Conservation (phyloP, 73 alveolate species). For the Blepharisma japonicum region DNA sequence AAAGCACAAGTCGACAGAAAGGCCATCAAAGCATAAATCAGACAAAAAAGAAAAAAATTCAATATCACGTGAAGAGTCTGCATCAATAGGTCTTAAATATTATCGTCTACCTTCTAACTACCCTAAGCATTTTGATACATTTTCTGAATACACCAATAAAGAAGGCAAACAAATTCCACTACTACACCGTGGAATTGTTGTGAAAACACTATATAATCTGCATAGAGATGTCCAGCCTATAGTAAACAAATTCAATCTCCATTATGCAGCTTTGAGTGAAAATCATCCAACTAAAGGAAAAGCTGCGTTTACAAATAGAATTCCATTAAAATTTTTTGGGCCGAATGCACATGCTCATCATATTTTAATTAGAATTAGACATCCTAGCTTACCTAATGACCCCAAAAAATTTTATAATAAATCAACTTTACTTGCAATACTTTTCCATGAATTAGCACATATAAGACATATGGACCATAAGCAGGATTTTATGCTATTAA, state of each 20-base stretch:
- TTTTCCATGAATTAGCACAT: constrained; percentile 38
- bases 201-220: constrained; percentile 7
- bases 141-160: too few species aligned
- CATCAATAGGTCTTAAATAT: too few species aligned
- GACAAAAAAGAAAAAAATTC: too few species aligned
- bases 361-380: constrained; percentile 18
- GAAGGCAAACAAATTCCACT: not conserved
- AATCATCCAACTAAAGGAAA: not conserved
- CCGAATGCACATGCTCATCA: not conserved
- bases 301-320: constrained; percentile 16
- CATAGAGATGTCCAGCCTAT: not conserved
- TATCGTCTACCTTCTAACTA: too few species aligned
- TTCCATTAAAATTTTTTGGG: not conserved
- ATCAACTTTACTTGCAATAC: not conserved
- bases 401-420: not conserved
- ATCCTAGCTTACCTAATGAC: constrained; percentile 18
- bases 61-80: too few species aligned
- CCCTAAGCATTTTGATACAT: too few species aligned
- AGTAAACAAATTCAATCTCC: not conserved
- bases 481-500: constrained; percentile 29
- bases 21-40: too few species aligned
- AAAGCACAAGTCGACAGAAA: too few species aligned
- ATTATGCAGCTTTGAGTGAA: not conserved
- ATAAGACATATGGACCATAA: constrained; percentile 32
- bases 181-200: not conserved